Evolutionary conservation across 192 early-diverging fungal genomes (phyloP), one percentile per base, ranked within the genome.

Genomic region (Chytriomyces sp.): DNA sequence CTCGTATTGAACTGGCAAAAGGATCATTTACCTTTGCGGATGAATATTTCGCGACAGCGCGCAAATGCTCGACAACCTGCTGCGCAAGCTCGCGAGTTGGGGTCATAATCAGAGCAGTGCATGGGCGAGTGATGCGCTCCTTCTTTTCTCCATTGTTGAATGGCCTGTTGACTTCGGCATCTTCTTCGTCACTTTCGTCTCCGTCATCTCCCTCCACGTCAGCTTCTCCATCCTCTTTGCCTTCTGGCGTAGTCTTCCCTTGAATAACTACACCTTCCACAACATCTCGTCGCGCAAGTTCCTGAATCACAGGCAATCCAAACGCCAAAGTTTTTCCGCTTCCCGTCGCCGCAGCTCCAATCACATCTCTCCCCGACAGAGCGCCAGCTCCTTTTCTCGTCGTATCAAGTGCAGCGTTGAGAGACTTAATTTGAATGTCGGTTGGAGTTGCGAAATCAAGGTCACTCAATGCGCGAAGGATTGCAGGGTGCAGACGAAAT

Each of bases 41-140:
- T 16, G 72, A 65, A 49, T 72, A 77, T 74, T 79, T 81, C 18
- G 79, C 69, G 5, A 79, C 82, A 43, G 63, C 76, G 11, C 78
- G 76, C 77, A 99, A 81, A 70, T 97, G 95, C 49, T 98, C 91
- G 75, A 87, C 90, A 60, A 99, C 92, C 87, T 99, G 97, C 20
- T 97, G 91, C 0, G 97, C 96, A 84, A 99, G 86, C 84, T 99
- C 97, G 66, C 97, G 90, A 3, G 97, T 99, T 0, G 97, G 97
- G 0, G 95, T 89, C 72, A 99, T 80, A 47, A 99, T 90, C 28
- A 99, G 84, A 0, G 87, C 97, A 47, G 81, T 80, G 53, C 86
- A 78, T 11, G 78, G 82, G 43, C 61, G 50, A 26, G 8, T 23
- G 13, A 60, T 18, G 8, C 69, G 49, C 8, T 71, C 69, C 69